Base-by-base conservation (phyloP, 169 alveolate genomes). In the Plasmodium knowlesi region DNA sequence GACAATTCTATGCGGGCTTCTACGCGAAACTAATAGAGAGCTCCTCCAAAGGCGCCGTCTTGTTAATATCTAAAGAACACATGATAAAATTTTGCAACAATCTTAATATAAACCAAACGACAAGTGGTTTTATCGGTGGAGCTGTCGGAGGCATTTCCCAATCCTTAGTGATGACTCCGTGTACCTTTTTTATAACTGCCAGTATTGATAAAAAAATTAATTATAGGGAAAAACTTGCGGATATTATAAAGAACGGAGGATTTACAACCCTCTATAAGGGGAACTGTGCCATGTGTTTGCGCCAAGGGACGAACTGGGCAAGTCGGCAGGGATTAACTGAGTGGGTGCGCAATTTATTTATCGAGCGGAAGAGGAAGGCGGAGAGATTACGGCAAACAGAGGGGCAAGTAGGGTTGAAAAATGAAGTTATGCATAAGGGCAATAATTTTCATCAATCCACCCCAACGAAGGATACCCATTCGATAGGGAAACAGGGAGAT, bases 251-350 rank as follows among this genome's bases (percentile, higher is more conserved):
- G 54, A 78, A 73, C 14, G 34, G 73, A 32, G 97, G 97, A 46
- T 81, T 96, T 74, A 32, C 93, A 71, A 97, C 97, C 5, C 80
- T 96, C 53, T 96, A 96, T 81, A 94, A 96, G 19, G 98, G 98
- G 1, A 95, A 95, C 41, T 54, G 94, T 57, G 98, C 98, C 34
- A 88, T 96, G 78, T 96, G 97, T 4, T 90, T 94, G 57, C 91
- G 98, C 22, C 98, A 96, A 82, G 97, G 96, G 34, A 95, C 97
- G 1, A 96, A 96, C 46, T 96, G 98, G 98, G 98, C 98, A n/a
- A 93, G 97, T 25, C 71, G 98, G 25, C 97, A 96, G 71, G 98
- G 98, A 0, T 41, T 96, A 25, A 96, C 98, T n/a, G 98, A 96
- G 74, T 92, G 83, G 78, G 70, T 91, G 1, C 39, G 98, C 37